phyloP scores from a whole-genome alignment of 805 yeast genomes.

The Lipomyces starkeyi region DNA sequence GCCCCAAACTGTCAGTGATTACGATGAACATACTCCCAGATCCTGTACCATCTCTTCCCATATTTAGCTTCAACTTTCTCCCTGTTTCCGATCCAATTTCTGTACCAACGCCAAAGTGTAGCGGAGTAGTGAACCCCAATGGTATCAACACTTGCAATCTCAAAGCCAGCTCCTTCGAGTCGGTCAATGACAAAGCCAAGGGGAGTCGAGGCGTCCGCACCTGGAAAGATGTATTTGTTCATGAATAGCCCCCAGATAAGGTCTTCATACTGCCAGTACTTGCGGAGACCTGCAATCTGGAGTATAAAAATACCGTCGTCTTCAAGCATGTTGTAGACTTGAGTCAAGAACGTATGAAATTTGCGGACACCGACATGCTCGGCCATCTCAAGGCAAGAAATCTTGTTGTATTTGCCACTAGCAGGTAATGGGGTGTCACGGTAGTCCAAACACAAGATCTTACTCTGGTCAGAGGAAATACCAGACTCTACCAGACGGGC shows the following conservation, averaged over 20 bases:
- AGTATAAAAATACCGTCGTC: constrained; percentile 88
- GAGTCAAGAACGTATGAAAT: constrained; percentile 73
- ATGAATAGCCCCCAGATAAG: constrained; percentile 92
- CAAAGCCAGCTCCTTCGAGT: constrained; percentile 85
- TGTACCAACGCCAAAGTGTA: constrained; percentile 91
- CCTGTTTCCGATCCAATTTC: constrained; percentile 88
- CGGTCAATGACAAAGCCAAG: constrained; percentile 77
- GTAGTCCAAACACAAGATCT: constrained; percentile 82
- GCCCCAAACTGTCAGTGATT: background rate
- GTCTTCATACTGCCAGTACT: constrained; percentile 94
- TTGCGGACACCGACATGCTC: constrained; percentile 95
- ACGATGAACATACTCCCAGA: constrained; percentile 66
- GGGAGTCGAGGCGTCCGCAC: constrained; percentile 96
- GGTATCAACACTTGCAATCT: constrained; percentile 80
- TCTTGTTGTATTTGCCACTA: constrained; percentile 72
- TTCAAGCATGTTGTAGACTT: constrained; percentile 84
- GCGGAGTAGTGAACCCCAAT: constrained; percentile 93
- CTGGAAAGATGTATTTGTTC: constrained; percentile 97
- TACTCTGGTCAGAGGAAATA: constrained; percentile 68
- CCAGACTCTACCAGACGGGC: constrained; percentile 70
- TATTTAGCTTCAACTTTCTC: constrained; percentile 77
- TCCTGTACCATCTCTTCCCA: constrained; percentile 88
- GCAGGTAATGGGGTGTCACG: constrained; percentile 84
- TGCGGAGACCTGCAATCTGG: constrained; percentile 90
- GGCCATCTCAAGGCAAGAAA: constrained; percentile 92